Percentiles rank a stretch among this genome's conserved stretches.
phyloP scores from a whole-genome alignment of 2,329 filamentous ascomycete genomes.

The Colletotrichum viniferum region DNA sequence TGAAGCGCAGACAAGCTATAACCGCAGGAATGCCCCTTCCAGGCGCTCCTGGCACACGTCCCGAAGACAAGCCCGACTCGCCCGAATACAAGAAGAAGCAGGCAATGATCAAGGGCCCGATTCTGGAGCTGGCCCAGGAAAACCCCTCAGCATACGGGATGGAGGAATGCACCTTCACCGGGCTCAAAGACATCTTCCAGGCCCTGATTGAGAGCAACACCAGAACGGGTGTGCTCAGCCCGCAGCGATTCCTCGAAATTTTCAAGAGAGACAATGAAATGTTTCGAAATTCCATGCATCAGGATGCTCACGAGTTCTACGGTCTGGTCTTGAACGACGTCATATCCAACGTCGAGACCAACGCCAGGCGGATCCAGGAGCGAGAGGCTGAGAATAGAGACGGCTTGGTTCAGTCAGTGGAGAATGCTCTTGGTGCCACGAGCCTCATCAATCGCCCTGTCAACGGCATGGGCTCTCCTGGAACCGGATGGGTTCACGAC shows the following conservation, averaged over 20 bases:
- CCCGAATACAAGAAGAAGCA: slow-evolving; percentile 99
- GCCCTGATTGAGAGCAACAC: slow-evolving; percentile 81
- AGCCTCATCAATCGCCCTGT: slow-evolving; percentile 31
- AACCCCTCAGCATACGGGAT: slow-evolving; percentile 84
- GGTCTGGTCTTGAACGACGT: slow-evolving; percentile 95
- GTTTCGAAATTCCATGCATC: slow-evolving; percentile 96
- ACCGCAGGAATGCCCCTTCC: slow-evolving; percentile 59
- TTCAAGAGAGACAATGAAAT: slow-evolving; percentile 95
- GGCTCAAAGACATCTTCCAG: slow-evolving; percentile 94
- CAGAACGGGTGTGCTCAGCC: slow-evolving; percentile 88
- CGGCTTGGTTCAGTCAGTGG: slow-evolving; percentile 56
- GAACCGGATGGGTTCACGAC: slow-evolving; percentile 91
- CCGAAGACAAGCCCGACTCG: slow-evolving; percentile 92
- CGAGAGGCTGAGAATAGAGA: slow-evolving; percentile 46
- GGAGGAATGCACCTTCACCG: slow-evolving; percentile 93
- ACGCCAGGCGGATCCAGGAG: slow-evolving; percentile 69
- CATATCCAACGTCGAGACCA: slow-evolving; percentile 90
- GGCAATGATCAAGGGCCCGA: slow-evolving; percentile 84
- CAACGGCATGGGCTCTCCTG: slow-evolving; percentile 58
- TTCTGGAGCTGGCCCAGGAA: slow-evolving; percentile 83
- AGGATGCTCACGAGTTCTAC: slow-evolving; percentile 97
- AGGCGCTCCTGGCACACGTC: slow-evolving; percentile 62
- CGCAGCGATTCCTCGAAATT: slow-evolving; percentile 91
- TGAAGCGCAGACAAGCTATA: slow-evolving; percentile 60
- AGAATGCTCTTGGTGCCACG: slow-evolving; percentile 37